Conservation (phyloP, 441 rosid species). For the Aquilaria agallochum region DNA sequence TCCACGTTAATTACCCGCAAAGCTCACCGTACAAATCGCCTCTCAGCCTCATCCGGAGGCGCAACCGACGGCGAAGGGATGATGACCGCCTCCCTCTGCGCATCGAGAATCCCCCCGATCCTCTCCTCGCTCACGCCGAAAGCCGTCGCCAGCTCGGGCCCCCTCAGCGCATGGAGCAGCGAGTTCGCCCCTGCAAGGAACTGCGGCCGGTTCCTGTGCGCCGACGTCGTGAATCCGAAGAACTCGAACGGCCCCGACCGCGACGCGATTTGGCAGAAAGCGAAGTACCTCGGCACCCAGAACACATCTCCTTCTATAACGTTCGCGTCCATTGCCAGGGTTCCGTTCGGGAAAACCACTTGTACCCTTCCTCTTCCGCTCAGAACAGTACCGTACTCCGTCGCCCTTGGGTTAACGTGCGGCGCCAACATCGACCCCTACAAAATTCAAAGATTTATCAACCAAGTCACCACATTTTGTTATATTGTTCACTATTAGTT, state of each 20-base stretch:
- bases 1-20: neutral
- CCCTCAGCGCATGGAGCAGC: constrained; percentile 32
- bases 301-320: constrained; percentile 73
- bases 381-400: constrained; percentile 68
- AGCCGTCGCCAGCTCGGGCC: constrained; percentile 52
- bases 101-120: constrained; percentile 25
- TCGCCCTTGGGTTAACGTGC: constrained; percentile 76
- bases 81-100: constrained; percentile 64
- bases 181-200: constrained; percentile 71
- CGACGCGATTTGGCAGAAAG: constrained; percentile 84
- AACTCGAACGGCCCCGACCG: constrained; percentile 54
- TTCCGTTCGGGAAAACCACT: constrained; percentile 76
- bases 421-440: constrained; percentile 98
- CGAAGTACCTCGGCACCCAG: constrained; percentile 79
- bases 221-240: constrained; percentile 86
- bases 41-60: constrained; percentile 29
- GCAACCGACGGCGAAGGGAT: constrained; percentile 56
- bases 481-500: too few relatives aligned
- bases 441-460: neutral
- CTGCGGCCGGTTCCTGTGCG: constrained; percentile 76
- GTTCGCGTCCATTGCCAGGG: constrained; percentile 42
- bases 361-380: constrained; percentile 65
- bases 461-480: neutral
- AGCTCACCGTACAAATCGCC: neutral
- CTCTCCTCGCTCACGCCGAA: constrained; percentile 50